Evolutionary conservation across 2,329 filamentous ascomycete species (phyloP).

Genomic region (Penicillium sp.): DNA sequence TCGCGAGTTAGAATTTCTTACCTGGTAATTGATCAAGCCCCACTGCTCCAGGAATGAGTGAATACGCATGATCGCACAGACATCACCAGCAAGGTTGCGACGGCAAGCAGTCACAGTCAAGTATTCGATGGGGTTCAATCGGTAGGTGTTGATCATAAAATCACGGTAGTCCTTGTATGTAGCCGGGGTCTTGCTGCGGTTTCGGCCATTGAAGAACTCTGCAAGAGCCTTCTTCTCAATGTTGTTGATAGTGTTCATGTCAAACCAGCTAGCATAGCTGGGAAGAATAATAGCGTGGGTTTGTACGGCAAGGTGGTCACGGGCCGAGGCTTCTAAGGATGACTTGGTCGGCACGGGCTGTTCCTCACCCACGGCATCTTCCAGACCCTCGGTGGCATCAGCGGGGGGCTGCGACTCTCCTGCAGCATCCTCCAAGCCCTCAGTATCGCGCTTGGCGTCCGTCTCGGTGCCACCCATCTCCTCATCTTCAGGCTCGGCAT

Average conservation of each 20-base stretch:
- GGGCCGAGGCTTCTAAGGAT: slow-evolving; percentile 78
- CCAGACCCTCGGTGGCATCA: slow-evolving; percentile 40
- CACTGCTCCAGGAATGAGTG: slow-evolving; percentile 98
- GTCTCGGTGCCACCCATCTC: slow-evolving; percentile 71
- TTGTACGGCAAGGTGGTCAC: slow-evolving; percentile 88
- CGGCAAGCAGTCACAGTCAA: slow-evolving; percentile 95
- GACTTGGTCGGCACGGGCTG: slow-evolving; percentile 72
- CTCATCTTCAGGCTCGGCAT: slow-evolving; percentile 65
- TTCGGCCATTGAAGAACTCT: slow-evolving; percentile 98
- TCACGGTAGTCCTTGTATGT: slow-evolving; percentile 99
- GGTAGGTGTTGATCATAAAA: slow-evolving; percentile 99
- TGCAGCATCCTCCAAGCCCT: slow-evolving; percentile 47
- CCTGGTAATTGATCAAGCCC: slow-evolving; percentile 99
- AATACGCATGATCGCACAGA: slow-evolving; percentile 98
- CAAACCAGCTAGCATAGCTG: slow-evolving; percentile 98
- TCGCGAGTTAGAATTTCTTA: slow-evolving; percentile 43
- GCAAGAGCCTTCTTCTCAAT: slow-evolving; percentile 93
- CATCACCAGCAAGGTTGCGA: slow-evolving; percentile 91
- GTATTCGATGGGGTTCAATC: slow-evolving; percentile 92
- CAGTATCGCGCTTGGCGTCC: slow-evolving; percentile 47
- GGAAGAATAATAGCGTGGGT: slow-evolving; percentile 95
- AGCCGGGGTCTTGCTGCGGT: slow-evolving; percentile 94
- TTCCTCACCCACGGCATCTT: slow-evolving; percentile 49
- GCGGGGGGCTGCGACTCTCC: slow-evolving; percentile 45
- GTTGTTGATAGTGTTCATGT: slow-evolving; percentile 89